These are phyloP conservation scores for Colletotrichum graminicola DNA, from an alignment of 2,329 filamentous ascomycete genomes.

Conservation along the genomic window DNA sequence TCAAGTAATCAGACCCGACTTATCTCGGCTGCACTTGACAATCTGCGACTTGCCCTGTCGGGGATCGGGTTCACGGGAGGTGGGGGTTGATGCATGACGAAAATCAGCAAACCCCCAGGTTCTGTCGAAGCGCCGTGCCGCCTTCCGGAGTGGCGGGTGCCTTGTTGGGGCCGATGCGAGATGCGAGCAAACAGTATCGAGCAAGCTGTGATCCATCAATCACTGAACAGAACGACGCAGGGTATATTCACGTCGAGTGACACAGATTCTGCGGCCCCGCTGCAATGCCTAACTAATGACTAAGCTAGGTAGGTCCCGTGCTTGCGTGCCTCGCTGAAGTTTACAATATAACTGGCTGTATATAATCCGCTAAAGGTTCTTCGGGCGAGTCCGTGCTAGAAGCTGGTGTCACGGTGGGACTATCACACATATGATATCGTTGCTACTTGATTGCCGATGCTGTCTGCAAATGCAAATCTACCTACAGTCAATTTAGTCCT, in stretches of 20 bases:
- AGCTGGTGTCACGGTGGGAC: neutral
- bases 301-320: no score
- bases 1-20: slow-evolving; percentile 31
- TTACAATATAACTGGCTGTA: neutral
- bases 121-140: neutral
- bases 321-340: neutral
- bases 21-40: slow-evolving; percentile 25
- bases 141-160: neutral
- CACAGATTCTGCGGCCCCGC: slow-evolving; percentile 12
- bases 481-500: no score
- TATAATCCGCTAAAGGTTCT: neutral
- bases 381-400: neutral
- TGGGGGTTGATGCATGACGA: slow-evolving; percentile 13
- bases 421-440: neutral
- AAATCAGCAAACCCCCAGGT: neutral
- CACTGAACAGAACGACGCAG: neutral
- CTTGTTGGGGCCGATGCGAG: slow-evolving; percentile 3
- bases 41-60: slow-evolving; percentile 10
- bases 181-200: slow-evolving; percentile 6
- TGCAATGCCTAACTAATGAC: neutral
- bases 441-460: neutral
- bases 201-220: neutral
- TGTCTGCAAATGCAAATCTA: neutral
- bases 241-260: neutral
- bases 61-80: slow-evolving; percentile 9